Base-by-base conservation (phyloP, 2,329 filamentous ascomycete species). In the Fusarium chuoi region DNA sequence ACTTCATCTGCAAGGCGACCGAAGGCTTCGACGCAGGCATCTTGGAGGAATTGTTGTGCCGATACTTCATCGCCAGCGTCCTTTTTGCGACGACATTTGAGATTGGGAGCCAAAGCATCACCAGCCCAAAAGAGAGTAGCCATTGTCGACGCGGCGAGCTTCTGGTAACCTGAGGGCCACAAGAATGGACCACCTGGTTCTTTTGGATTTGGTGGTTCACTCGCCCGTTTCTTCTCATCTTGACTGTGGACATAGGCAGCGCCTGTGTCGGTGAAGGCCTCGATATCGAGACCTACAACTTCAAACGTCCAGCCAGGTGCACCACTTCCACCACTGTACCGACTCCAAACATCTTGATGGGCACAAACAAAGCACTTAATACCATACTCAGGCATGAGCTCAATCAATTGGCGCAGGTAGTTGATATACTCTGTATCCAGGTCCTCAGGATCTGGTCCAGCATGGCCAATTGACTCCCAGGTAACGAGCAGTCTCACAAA, bases 271-370 rank as follows among this genome's bases (percentile, higher is more conserved):
- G 78, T 79, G 62, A 83, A 83, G 13, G 81, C 78, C 52, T 82
- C 79, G 36, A 83, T 77, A 61, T 85, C 81, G 4, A 85, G 79
- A 1, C 83, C 83, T 3, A 81, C 83, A 1, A 82, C 79, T 59
- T 83, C 81, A 66, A 85, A 84, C 0, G 83, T 84, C 83, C 83
- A 85, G 13, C 81, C 80, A 0, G 83, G 83, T 8, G 83, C 83
- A 52, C 83, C 83, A 48, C 83, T 84, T 1, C 83, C 83, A 15
- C 83, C 83, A 36, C 83, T 83, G 63, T 82, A 84, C 10, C 83
- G 78, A 51, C 83, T 84, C 83, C 83, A 85, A 17, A 84, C 83
- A 48, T 85, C 83, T 68, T 85, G 83, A 28, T 85, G 83, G 1
- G 82, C 83, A 65, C 84, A 84, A n/a, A 85, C 61, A 65, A 85